phyloP scores from a whole-genome alignment of 2,329 filamentous ascomycete genomes.

The Cytospora mali region DNA sequence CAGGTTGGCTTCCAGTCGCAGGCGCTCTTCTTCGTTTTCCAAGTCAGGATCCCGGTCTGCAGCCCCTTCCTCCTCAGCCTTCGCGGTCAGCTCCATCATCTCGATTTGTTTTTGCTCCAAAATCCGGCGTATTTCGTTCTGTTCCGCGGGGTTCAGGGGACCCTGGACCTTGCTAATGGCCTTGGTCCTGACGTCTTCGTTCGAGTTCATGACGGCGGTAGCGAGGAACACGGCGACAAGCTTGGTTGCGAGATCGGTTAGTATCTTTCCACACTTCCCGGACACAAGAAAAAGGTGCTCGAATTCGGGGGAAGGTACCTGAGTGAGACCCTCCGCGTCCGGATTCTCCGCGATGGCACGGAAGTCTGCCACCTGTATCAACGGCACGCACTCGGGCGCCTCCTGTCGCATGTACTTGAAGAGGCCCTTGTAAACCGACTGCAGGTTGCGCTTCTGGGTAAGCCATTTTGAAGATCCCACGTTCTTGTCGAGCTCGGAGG shows the following conservation, averaged over 20 bases:
- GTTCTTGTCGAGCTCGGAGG: constrained; percentile 53
- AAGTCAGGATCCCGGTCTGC: constrained; percentile 55
- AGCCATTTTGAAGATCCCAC: constrained; percentile 48
- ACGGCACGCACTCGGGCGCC: constrained; percentile 53
- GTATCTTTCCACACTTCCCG: not conserved
- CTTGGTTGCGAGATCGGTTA: constrained; percentile 9
- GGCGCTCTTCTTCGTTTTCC: constrained; percentile 59
- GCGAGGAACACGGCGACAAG: constrained; percentile 37
- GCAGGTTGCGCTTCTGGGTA: constrained; percentile 85
- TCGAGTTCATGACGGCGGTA: constrained; percentile 37
- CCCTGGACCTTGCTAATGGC: constrained; percentile 39
- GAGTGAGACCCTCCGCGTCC: constrained; percentile 55
- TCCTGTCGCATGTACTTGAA: constrained; percentile 70
- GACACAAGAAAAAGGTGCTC: not conserved
- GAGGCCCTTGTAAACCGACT: constrained; percentile 82
- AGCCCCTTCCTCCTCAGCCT: constrained; percentile 28
- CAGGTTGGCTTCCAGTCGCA: constrained; percentile 49
- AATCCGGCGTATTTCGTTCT: constrained; percentile 51
- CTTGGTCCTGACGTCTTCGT: constrained; percentile 31
- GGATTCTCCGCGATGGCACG: constrained; percentile 61
- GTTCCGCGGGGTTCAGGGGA: constrained; percentile 40
- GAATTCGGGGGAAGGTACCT: constrained; percentile 42
- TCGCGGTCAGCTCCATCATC: constrained; percentile 39
- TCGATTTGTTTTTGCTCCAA: constrained; percentile 50
- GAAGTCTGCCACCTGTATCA: constrained; percentile 58